Evolutionary conservation across 1,284 basidiomycete species (phyloP).

Genomic region (Taiwanofungus camphoratus): DNA sequence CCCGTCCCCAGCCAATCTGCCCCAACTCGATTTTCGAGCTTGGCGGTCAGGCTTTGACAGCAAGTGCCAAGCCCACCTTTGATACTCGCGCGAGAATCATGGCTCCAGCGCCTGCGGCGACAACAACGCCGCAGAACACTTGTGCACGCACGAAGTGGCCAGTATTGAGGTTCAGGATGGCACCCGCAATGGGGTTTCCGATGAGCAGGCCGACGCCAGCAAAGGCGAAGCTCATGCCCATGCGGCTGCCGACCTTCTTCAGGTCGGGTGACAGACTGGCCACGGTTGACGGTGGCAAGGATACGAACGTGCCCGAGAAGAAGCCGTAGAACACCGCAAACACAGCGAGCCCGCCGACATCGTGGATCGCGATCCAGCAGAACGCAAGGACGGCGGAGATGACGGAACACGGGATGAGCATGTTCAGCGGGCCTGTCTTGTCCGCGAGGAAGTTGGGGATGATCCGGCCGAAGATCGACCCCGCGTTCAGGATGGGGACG

Average conservation of each 20-base stretch:
- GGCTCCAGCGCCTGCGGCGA: not conserved
- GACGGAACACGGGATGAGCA: conserved; percentile 11
- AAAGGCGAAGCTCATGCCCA: conserved; percentile 11
- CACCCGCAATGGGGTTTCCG: conserved; percentile 10
- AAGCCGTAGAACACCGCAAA: conserved; percentile 24
- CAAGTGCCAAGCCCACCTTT: not conserved
- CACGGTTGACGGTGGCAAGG: conserved; percentile 4
- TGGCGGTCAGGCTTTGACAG: conserved; percentile 4
- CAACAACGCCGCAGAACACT: conserved; percentile 8
- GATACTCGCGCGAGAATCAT: not conserved
- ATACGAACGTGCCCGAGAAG: conserved; percentile 19
- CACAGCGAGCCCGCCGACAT: conserved; percentile 13
- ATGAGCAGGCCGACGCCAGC: conserved; percentile 10
- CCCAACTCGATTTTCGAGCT: no score
- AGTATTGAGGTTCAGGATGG: conserved; percentile 5
- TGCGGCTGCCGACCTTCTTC: conserved; percentile 4
- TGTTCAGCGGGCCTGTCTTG: conserved; percentile 18
- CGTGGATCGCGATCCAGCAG: conserved; percentile 17
- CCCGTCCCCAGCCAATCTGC: no score
- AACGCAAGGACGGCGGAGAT: conserved; percentile 16
- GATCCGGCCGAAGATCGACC: conserved; percentile 16
- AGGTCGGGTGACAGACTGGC: conserved; percentile 7
- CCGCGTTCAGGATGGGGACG: conserved; percentile 20
- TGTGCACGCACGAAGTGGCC: conserved; percentile 6
- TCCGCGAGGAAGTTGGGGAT: conserved; percentile 19